phyloP scores from a whole-genome alignment of 1,284 basidiomycete genomes.

The Vanrija pseudolonga region DNA sequence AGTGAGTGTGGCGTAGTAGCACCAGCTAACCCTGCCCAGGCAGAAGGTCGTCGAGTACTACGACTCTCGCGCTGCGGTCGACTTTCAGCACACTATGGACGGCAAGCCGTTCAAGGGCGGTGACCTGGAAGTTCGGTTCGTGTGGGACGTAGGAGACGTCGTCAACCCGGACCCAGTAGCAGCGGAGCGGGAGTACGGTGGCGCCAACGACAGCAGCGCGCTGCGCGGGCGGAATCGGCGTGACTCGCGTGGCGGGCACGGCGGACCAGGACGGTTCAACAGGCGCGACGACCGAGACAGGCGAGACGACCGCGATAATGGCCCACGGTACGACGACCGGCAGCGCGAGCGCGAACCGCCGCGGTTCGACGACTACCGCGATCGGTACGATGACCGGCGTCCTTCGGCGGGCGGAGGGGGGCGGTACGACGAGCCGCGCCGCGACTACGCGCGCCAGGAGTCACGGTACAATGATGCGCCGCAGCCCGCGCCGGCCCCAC shows the following conservation, averaged over 20 bases:
- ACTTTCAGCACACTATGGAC: constrained; percentile 74
- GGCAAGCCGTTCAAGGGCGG: constrained; percentile 78
- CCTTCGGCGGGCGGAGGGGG: neutral
- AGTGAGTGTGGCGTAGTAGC: constrained; percentile 56
- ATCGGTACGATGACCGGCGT: constrained; percentile 9
- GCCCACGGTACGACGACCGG: neutral
- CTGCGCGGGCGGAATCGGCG: neutral
- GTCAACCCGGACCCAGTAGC: constrained; percentile 30
- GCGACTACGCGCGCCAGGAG: neutral
- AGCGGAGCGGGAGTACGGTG: constrained; percentile 1
- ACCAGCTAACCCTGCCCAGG: constrained; percentile 49
- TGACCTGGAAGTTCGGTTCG: constrained; percentile 77
- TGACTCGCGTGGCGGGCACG: neutral
- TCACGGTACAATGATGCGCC: constrained; percentile 11
- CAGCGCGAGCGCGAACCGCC: neutral
- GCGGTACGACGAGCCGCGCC: neutral
- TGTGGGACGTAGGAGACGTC: constrained; percentile 68
- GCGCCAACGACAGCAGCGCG: neutral
- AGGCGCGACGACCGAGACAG: neutral
- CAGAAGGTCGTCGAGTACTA: constrained; percentile 83
- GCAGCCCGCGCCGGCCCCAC: constrained; percentile 6
- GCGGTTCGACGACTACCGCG: neutral
- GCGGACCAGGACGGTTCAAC: neutral
- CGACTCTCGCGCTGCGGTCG: constrained; percentile 74
- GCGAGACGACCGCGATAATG: neutral